phyloP scores from a whole-genome alignment of 176 grass and related monocot species.

The Musa troglodytarum region DNA sequence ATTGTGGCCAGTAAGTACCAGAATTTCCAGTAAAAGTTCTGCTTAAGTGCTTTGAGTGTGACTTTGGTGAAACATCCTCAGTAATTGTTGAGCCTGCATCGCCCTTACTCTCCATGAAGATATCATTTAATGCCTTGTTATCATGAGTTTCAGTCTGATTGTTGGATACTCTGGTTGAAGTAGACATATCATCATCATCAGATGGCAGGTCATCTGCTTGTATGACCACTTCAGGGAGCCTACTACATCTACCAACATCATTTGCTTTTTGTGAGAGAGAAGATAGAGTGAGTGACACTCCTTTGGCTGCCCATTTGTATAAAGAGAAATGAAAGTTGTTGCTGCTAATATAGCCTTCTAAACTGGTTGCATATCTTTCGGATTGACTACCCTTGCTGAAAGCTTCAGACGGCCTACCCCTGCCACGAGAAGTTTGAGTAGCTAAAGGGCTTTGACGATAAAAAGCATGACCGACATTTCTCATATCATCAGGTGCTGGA shows the following conservation, averaged over 20 bases:
- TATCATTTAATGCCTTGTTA: conserved; percentile 33
- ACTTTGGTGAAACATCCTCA: conserved; percentile 23
- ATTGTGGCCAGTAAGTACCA: conserved; percentile 10
- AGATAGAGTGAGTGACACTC: conserved; percentile 54
- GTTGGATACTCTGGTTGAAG: conserved; percentile 38
- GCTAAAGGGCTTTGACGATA: conserved; percentile 48
- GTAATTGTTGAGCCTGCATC: conserved; percentile 29
- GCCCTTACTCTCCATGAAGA: conserved; percentile 31
- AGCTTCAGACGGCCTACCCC: conserved; percentile 8
- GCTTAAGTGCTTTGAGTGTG: conserved; percentile 27
- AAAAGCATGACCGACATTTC: conserved; percentile 33
- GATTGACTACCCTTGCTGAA: conserved; percentile 38
- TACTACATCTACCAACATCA: conserved; percentile 29
- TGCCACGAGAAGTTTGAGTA: conserved; percentile 38
- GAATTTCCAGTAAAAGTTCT: conserved; percentile 37
- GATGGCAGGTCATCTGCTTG: conserved; percentile 47
- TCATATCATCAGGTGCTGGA: conserved; percentile 30
- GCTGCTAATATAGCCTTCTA: conserved; percentile 37
- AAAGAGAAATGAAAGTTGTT: conserved; percentile 82
- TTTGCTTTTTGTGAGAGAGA: conserved; percentile 31
- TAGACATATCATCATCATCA: conserved; percentile 56
- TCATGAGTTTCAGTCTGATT: conserved; percentile 33
- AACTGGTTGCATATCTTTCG: conserved; percentile 35
- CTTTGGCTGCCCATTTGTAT: conserved; percentile 79
- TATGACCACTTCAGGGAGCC: conserved; percentile 73